Evolutionary conservation across 169 alveolate species (phyloP).

Genomic region (Cryptosporidium muris): DNA sequence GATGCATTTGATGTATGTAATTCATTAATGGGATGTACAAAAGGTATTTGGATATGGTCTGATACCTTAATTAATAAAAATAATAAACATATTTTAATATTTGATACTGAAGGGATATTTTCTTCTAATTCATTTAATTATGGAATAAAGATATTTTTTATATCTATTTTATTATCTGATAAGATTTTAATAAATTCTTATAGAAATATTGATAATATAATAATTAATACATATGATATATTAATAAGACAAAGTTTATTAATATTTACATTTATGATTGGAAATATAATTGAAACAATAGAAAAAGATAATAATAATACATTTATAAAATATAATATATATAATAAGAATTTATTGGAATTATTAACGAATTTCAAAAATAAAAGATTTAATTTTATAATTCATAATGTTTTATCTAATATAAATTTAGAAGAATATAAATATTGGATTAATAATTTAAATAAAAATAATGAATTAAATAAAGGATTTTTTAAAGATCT

Average conservation of each 20-base stretch:
- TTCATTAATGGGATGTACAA: not conserved
- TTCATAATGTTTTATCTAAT: not conserved
- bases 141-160: slow-evolving; percentile 15
- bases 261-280: slow-evolving; percentile 19
- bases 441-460: too few relatives aligned
- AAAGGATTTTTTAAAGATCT: too few relatives aligned
- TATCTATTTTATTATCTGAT: slow-evolving; percentile 31
- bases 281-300: slow-evolving; percentile 19
- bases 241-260: slow-evolving; percentile 25
- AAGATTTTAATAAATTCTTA: slow-evolving; percentile 10
- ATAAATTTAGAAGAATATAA: not conserved
- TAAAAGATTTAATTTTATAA: slow-evolving; percentile 21
- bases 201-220: slow-evolving; percentile 4
- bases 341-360: slow-evolving; percentile 9
- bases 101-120: slow-evolving; percentile 26
- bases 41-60: slow-evolving; percentile 20
- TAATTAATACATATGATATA: slow-evolving; percentile 6
- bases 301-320: not conserved
- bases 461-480: too few relatives aligned
- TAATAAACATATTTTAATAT: not conserved
- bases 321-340: not conserved
- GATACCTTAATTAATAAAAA: not conserved
- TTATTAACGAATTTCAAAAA: slow-evolving; percentile 20
- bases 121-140: slow-evolving; percentile 32
- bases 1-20: not conserved